Evolutionary conservation across 257 asterid genomes (phyloP), one percentile per base, ranked within the genome.

Genomic region (Linderniella brevidens): DNA sequence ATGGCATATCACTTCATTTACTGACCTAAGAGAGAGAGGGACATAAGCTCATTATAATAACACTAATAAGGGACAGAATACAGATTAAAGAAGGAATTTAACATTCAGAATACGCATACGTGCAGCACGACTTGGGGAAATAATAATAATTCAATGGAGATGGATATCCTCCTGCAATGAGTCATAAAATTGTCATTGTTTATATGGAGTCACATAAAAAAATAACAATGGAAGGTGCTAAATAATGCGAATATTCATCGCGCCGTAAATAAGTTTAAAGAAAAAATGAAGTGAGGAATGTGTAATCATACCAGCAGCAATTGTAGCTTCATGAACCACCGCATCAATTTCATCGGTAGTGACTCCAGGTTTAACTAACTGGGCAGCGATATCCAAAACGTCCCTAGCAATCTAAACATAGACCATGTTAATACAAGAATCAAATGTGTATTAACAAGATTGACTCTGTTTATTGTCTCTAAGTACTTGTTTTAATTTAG

Each of bases 61-160:
- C 39, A 29, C 57, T 58, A 47, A 35, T 38, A 20, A 50, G 10
- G 55, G 50, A 9, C 37, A 45, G 38, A 36, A 39, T 42, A 51
- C 37, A 60, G 57, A 13, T 8, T 9, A n/a, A 37, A 10, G 48
- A 51, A 64, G 36, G 55, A 55, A 41, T 40, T 56, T 55, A 64
- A 49, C 61, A 50, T 66, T 55, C 49, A 54, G 70, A 70, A 32
- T 9, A 68, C 73, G 83, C 93, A 79, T 59, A 90, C 99, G 96
- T 90, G 99, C 99, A 90, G 83, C 96, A 85, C 58, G 99, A 90
- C 73, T 85, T 90, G 0, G 96, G 99, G 65, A 90, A 90, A 64
- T 85, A 85, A 72, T 82, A 72, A 64, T 90, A 90, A 67, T 85
- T 85, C 38, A 90, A 50, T 3, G 99, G 94, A 49, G 99, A 90